Conservation (phyloP, 176 grass and related monocot species). For the Juncus effusus region DNA sequence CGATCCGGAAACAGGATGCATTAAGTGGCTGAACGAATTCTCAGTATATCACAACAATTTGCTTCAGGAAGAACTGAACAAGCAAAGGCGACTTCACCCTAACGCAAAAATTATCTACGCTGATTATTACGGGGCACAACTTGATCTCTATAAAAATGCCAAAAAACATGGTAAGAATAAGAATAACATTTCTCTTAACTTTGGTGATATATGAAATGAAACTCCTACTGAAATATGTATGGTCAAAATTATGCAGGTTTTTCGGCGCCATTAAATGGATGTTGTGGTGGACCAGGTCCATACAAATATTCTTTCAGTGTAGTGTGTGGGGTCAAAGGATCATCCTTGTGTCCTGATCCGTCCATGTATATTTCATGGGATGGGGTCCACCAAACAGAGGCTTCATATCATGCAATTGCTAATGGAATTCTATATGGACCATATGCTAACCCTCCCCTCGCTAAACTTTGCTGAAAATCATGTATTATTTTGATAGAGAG, state of each 20-base stretch:
- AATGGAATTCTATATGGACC: slow-evolving; percentile 14
- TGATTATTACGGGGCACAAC: slow-evolving; percentile 33
- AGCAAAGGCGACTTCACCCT: slow-evolving; percentile 15
- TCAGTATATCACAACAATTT: slow-evolving; percentile 22
- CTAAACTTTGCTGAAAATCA: slow-evolving; percentile 22
- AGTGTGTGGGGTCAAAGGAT: background rate
- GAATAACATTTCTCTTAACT: slow-evolving; percentile 2
- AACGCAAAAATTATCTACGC: slow-evolving; percentile 28
- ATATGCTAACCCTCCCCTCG: background rate
- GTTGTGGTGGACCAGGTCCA: slow-evolving; percentile 6
- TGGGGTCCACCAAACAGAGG: slow-evolving; percentile 7
- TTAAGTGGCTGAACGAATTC: slow-evolving; percentile 39
- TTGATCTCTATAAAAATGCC: slow-evolving; percentile 38
- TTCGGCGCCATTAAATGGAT: slow-evolving; percentile 5
- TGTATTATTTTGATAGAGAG: too few species aligned
- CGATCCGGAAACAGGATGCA: slow-evolving; percentile 27
- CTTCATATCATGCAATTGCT: slow-evolving; percentile 1
- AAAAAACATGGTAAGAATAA: slow-evolving; percentile 32
- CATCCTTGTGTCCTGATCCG: slow-evolving; percentile 1
- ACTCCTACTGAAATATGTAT: background rate
- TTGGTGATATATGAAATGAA: background rate
- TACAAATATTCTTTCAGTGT: slow-evolving; percentile 2
- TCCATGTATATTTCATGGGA: slow-evolving; percentile 17
- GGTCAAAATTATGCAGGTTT: slow-evolving; percentile 4
- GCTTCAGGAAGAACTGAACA: slow-evolving; percentile 15